Base-by-base conservation (phyloP, 371 early-diverging fungal genomes). In the Zancudomyces culisetae region DNA sequence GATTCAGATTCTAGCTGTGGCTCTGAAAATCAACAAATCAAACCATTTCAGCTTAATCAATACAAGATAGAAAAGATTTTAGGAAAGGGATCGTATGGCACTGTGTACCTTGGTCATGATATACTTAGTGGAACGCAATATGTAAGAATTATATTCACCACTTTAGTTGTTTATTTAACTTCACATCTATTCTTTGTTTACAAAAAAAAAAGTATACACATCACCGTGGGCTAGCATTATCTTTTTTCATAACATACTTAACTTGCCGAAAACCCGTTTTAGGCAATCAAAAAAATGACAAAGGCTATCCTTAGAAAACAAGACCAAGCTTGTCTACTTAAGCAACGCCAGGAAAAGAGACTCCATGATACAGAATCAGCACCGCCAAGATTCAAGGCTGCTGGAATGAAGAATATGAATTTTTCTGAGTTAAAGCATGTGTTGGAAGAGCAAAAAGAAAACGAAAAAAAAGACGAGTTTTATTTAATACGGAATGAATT, bases 231-330 rank as follows among this genome's bases (percentile, higher is more conserved):
- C n/a, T n/a, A n/a, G n/a, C n/a, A n/a, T n/a, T n/a, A n/a, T n/a
- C n/a, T n/a, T n/a, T n/a, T n/a, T n/a, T n/a, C n/a, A n/a, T n/a
- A n/a, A n/a, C n/a, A n/a, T n/a, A n/a, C n/a, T n/a, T n/a, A n/a
- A n/a, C n/a, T n/a, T n/a, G n/a, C n/a, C n/a, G n/a, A n/a, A n/a
- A n/a, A n/a, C n/a, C n/a, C n/a, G n/a, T 6, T 43, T 19, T 72
- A 83, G 80, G 88, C 94, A 8, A 79, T 91, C 55, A 96, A 96
- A 66, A 91, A 86, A 60, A 87, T 90, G 51, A 79, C 79, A 63
- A 90, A 90, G 59, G 65, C 78, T n/a, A 75, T 79, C 42, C 63
- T 93, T 41, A 78, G 87, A 46, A 80, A 79, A 47, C 75, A 75
- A 54, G 77, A 78, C 49, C 79, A 79, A 55, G 67, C 75, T 21